Conservation (phyloP, 352 stramenopile genomes). For the Globisporangium alternatum region DNA sequence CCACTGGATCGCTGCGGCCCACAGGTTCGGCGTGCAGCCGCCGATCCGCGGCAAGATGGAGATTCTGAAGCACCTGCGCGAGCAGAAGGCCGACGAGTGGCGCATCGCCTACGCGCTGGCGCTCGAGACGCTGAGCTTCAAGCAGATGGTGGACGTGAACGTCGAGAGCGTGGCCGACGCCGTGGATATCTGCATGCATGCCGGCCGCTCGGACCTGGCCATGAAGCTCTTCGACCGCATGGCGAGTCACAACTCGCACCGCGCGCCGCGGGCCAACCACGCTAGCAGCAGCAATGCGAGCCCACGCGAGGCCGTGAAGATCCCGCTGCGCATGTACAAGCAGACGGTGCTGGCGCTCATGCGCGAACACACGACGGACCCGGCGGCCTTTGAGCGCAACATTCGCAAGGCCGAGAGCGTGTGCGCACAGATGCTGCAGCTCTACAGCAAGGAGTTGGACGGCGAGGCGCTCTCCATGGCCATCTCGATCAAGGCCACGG, state of each 20-base stretch:
- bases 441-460: constrained; percentile 44
- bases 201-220: constrained; percentile 43
- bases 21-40: constrained; percentile 44
- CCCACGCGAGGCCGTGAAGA: constrained; percentile 14
- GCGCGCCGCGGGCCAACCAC: constrained; percentile 9
- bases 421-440: constrained; percentile 68
- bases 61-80: constrained; percentile 34
- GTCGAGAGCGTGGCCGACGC: constrained; percentile 70
- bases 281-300: constrained; percentile 13
- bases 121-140: constrained; percentile 68
- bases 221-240: constrained; percentile 61
- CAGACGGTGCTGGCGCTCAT: constrained; percentile 49
- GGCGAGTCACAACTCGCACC: constrained; percentile 40
- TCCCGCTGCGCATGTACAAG: constrained; percentile 75
- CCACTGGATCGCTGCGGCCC: constrained; percentile 52
- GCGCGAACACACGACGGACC: constrained; percentile 31
- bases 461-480: constrained; percentile 71
- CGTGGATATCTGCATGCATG: constrained; percentile 55
- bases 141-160: constrained; percentile 57
- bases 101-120: constrained; percentile 71
- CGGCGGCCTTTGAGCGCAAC: constrained; percentile 18
- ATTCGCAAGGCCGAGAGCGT: constrained; percentile 60
- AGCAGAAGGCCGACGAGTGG: constrained; percentile 50
- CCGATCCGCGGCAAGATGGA: constrained; percentile 70
- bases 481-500: constrained; percentile 73